Conservation (phyloP, 306 rosid genomes). For the Vigna mungo region DNA sequence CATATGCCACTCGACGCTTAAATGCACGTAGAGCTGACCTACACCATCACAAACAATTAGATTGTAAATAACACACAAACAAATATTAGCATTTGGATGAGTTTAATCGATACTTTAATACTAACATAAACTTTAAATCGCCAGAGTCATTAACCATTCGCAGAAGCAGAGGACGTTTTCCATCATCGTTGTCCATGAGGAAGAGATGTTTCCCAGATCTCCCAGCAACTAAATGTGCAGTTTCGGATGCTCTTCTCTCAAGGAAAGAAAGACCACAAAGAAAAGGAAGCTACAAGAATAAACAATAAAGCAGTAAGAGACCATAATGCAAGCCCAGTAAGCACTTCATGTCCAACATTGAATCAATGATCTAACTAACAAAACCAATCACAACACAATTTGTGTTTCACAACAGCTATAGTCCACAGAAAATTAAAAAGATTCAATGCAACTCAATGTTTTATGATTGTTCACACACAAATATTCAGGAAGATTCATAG, state of each 20-base stretch:
- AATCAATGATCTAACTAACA: conserved; percentile 23
- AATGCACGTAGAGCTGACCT: conserved; percentile 87
- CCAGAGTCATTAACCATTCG: conserved; percentile 81
- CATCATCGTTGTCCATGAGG: conserved; percentile 76
- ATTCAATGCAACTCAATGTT: conserved; percentile 4
- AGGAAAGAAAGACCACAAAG: conserved; percentile 95
- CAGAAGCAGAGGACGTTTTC: conserved; percentile 84
- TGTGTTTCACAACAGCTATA: not conserved
- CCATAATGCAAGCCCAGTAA: conserved; percentile 23
- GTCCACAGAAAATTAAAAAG: not conserved
- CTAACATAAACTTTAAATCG: conserved; percentile 91
- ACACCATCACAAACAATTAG: conserved; percentile 44
- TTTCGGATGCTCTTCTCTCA: conserved; percentile 88
- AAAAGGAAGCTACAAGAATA: conserved; percentile 74
- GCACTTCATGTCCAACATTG: not conserved
- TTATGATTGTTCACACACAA: not conserved
- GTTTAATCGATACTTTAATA: conserved; percentile 37
- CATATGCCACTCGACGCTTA: conserved; percentile 94
- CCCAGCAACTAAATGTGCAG: conserved; percentile 93
- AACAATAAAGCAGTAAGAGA: conserved; percentile 17
- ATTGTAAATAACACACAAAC: conserved; percentile 34
- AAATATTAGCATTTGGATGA: conserved; percentile 34
- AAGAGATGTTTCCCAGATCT: conserved; percentile 97
- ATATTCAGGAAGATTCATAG: not conserved
- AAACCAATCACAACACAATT: not conserved